A percentile compares a stretch with the other conserved stretches of the same genome.
Conservation (phyloP, 345 rosid species). For the Moricandia moricandioides region DNA sequence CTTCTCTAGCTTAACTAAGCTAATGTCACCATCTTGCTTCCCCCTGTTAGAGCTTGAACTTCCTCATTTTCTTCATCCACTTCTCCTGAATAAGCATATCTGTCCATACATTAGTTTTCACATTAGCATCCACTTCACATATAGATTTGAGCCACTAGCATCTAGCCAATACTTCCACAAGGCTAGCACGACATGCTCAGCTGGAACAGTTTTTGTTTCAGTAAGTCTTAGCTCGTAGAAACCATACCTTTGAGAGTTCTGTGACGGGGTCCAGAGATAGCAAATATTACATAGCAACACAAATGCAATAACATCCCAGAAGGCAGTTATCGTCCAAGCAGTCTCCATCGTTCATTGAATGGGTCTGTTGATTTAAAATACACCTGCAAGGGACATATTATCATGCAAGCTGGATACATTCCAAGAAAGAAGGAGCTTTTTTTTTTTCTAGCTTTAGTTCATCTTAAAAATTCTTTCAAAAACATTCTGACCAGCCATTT, state of each 20-base stretch:
- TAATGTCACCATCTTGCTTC: conserved; percentile 61
- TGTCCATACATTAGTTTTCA: conserved; percentile 25
- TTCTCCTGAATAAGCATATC: conserved; percentile 84
- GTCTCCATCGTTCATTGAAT: conserved; percentile 83
- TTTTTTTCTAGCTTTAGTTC: not conserved
- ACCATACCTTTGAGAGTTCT: conserved; percentile 80
- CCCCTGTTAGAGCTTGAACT: conserved; percentile 63
- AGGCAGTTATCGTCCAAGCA: conserved; percentile 95
- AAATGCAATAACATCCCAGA: conserved; percentile 87
- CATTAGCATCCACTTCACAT: conserved; percentile 18
- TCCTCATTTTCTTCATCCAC: conserved; percentile 63
- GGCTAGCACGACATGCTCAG: conserved; percentile 17
- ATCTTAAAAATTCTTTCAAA: not conserved
- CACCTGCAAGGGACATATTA: conserved; percentile 50
- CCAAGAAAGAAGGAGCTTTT: not conserved
- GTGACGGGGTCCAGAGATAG: conserved; percentile 96
- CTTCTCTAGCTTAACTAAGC: conserved; percentile 63
- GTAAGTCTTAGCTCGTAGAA: not conserved
- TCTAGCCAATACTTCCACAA: conserved; percentile 8
- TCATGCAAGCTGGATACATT: conserved; percentile 8
- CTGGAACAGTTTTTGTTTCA: not conserved
- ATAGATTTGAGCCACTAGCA: not conserved
- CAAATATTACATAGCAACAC: conserved; percentile 75
- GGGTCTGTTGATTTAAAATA: conserved; percentile 98
- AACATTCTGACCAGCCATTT: not conserved